These are phyloP conservation scores for Verticillium isaacii DNA, from an alignment of 2,329 filamentous ascomycete genomes.

Conservation along the genomic window DNA sequence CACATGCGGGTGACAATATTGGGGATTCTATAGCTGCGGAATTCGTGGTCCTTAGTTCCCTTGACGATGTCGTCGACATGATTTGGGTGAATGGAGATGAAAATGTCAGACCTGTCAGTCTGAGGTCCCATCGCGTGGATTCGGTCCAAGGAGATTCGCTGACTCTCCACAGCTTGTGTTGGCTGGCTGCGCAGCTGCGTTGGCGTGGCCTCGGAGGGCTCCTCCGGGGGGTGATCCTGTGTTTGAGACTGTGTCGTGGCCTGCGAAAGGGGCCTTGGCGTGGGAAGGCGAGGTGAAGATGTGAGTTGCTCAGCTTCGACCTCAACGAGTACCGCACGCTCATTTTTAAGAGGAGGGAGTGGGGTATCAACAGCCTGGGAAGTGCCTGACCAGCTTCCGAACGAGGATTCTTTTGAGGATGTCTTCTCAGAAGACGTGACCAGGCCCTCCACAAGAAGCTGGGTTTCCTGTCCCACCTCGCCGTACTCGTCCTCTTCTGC, in stretches of 20 bases:
- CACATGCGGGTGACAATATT: constrained; percentile 54
- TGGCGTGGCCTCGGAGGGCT: not conserved
- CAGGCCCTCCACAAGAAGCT: constrained; percentile 10
- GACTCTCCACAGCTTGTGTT: constrained; percentile 36
- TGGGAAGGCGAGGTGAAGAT: not conserved
- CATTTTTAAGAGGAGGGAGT: not conserved
- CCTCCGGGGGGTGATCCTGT: not conserved
- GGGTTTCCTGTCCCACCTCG: constrained; percentile 11
- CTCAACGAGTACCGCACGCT: not conserved
- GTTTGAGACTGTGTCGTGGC: not conserved
- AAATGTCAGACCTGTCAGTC: constrained; percentile 46
- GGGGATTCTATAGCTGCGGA: constrained; percentile 51
- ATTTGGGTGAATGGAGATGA: constrained; percentile 44
- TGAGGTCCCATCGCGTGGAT: constrained; percentile 43
- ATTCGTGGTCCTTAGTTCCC: constrained; percentile 49
- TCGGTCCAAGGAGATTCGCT: constrained; percentile 45
- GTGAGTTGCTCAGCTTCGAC: not conserved
- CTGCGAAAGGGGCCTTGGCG: not conserved
- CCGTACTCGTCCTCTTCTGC: constrained; percentile 5
- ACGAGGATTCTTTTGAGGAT: not conserved
- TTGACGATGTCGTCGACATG: constrained; percentile 43
- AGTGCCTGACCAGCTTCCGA: not conserved
- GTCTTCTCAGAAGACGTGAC: constrained; percentile 9
- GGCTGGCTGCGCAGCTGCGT: constrained; percentile 25
- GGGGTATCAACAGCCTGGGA: not conserved